Conservation (phyloP, 768 basidiomycete species). For the Mycena galericulata region DNA sequence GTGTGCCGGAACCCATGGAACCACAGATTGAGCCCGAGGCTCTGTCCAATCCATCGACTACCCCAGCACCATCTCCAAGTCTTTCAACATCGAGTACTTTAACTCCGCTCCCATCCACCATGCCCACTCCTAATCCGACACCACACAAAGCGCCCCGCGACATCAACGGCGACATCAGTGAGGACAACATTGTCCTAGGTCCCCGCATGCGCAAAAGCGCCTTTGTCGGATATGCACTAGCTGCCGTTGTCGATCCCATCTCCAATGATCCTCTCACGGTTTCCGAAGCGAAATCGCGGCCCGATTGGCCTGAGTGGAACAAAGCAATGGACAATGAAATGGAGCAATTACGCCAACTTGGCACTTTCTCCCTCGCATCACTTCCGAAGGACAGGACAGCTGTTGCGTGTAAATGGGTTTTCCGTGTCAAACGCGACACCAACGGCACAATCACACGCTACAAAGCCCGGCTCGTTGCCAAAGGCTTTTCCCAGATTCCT, state of each 20-base stretch:
- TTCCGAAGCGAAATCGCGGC: conserved; percentile 4
- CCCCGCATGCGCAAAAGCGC: conserved; percentile 2
- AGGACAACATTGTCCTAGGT: conserved; percentile 4
- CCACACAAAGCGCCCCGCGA: conserved; percentile 4
- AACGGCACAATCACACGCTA: conserved; percentile 40
- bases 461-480: conserved; percentile 41
- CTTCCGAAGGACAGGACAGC: conserved; percentile 30
- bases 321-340: conserved; percentile 11
- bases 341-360: conserved; percentile 6
- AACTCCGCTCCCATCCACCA: neutral
- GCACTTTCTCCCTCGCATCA: conserved; percentile 30
- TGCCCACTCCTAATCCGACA: neutral
- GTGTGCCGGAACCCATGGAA: neutral
- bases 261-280: conserved; percentile 17
- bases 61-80: neutral
- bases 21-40: conserved; percentile 3
- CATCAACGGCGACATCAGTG: conserved; percentile 1
- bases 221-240: conserved; percentile 28
- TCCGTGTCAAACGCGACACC: conserved; percentile 44
- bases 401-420: conserved; percentile 41
- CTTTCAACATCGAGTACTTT: neutral
- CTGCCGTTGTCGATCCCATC: conserved; percentile 5
- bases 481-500: conserved; percentile 44
- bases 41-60: neutral
- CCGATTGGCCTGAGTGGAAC: conserved; percentile 17